Percentiles rank a stretch among this genome's conserved stretches.
Conservation (phyloP, 2,329 filamentous ascomycete genomes). For the Curvularia eragrostidis region DNA sequence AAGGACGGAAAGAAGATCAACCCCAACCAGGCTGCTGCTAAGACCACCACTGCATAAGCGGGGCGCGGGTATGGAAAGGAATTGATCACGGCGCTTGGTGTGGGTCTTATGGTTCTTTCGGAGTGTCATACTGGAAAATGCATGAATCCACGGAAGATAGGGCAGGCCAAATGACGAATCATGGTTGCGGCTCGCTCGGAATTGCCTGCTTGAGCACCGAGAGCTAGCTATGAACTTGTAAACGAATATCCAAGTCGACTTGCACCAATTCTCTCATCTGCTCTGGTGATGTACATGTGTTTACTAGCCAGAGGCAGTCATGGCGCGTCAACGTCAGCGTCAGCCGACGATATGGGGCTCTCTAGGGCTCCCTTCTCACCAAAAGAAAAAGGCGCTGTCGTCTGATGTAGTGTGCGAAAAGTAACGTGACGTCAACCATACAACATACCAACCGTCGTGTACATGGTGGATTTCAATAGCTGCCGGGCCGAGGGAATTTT, state of each 20-base stretch:
- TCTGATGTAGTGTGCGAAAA: neutral
- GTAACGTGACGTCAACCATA: neutral
- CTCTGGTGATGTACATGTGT: conserved; percentile 6
- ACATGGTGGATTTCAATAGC: neutral
- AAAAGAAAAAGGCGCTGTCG: neutral
- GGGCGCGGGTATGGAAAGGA: conserved; percentile 25
- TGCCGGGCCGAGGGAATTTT: neutral
- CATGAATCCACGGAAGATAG: conserved; percentile 44
- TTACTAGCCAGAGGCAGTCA: neutral
- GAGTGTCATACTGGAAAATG: conserved; percentile 46
- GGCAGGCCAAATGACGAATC: conserved; percentile 43
- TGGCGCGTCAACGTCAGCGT: neutral
- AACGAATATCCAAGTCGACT: conserved; percentile 46
- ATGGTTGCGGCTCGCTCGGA: conserved; percentile 39
- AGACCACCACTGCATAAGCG: conserved; percentile 51
- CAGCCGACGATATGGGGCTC: neutral
- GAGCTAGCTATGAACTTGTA: conserved; percentile 47
- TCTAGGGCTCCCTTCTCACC: neutral
- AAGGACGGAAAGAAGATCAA: conserved; percentile 99
- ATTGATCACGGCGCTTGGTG: conserved; percentile 48
- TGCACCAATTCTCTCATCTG: conserved; percentile 28
- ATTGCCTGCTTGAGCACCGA: conserved; percentile 38
- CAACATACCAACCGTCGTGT: neutral
- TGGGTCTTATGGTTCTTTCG: conserved; percentile 45
- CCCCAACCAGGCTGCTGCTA: conserved; percentile 82